Percentiles rank a stretch among this genome's conserved stretches.
Conservation (phyloP, 2,329 filamentous ascomycete genomes). For the Diaporthe sp. region DNA sequence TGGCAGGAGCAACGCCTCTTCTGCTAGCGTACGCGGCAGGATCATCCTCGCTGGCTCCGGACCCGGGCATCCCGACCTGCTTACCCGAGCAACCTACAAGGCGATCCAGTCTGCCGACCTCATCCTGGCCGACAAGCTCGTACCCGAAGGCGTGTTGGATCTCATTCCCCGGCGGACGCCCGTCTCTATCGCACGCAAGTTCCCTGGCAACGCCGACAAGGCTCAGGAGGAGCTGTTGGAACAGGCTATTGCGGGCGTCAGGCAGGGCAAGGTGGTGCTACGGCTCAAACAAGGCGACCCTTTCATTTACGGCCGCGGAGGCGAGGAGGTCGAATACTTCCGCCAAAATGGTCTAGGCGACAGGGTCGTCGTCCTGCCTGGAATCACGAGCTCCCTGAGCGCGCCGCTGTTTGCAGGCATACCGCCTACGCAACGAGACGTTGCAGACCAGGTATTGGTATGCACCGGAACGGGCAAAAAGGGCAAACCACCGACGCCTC, state of each 20-base stretch:
- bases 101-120: constrained; percentile 81
- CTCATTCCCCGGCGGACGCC: constrained; percentile 91
- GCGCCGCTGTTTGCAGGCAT: constrained; percentile 91
- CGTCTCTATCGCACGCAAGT: constrained; percentile 94
- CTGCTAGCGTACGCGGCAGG: constrained; percentile 62
- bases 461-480: constrained; percentile 97
- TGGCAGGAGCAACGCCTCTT: constrained; percentile 44
- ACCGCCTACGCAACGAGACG: constrained; percentile 87
- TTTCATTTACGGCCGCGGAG: constrained; percentile 94
- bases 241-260: constrained; percentile 77
- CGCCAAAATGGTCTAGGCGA: constrained; percentile 75
- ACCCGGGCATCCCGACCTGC: constrained; percentile 90
- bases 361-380: constrained; percentile 79
- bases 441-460: constrained; percentile 93
- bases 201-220: constrained; percentile 94
- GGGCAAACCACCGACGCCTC: constrained; percentile 84
- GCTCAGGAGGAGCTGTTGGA: constrained; percentile 91
- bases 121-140: constrained; percentile 88
- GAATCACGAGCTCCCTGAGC: constrained; percentile 88
- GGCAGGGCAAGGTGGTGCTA: constrained; percentile 81
- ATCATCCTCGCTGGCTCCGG: constrained; percentile 94
- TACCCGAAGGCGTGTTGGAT: constrained; percentile 86
- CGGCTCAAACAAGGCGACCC: constrained; percentile 97
- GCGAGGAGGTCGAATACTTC: constrained; percentile 93
- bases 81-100: constrained; percentile 85